Base-by-base conservation (phyloP, 345 rosid genomes). In the Limnanthes douglasii region DNA sequence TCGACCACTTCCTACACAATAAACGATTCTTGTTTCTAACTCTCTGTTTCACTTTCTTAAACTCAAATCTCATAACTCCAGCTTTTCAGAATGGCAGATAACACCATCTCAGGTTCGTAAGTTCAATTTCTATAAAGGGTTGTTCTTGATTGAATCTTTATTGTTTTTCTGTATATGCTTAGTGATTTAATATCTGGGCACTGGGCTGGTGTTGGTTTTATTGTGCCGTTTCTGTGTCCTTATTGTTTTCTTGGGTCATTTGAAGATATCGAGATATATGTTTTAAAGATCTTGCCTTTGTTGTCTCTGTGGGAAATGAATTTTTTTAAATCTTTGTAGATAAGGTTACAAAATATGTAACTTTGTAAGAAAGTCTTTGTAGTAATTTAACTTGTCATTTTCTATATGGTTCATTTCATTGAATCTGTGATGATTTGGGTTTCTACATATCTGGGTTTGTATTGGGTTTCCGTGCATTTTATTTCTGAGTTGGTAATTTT, bases 61-160 rank as follows among this genome's bases (percentile, higher is more conserved):
- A 32, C 32, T 42, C 46, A 48, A 31, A 22, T 29, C 39, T 19
- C 47, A 5, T 4, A 35, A 34, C 49, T 35, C 48, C 43, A 19
- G 11, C 10, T 21, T 21, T 39, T 41, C 6, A 21, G 31, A 45
- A 78, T 74, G 90, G 63, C 72, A 33, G 37, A 37, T 23, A 41
- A 56, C 51, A 50, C 49, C 43, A 36, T 35, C 46, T 59, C 68
- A 51, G 69, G 90, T 61, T 14, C 31, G 37, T 46, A n/a, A n/a
- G n/a, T n/a, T n/a, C n/a, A n/a, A n/a, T n/a, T n/a, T n/a, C n/a
- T n/a, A n/a, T n/a, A n/a, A n/a, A n/a, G n/a, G n/a, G n/a, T n/a
- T n/a, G 18, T 48, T 38, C 35, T 44, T 43, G 37, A 21, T 34
- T 50, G 19, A 43, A 33, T 53, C 9, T 40, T 25, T 40, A 13